Percentiles rank a stretch among this genome's conserved stretches.
These are phyloP conservation scores for Umbelopsis vinacea DNA, from an alignment of 192 early-diverging fungal species.

Conservation along the genomic window DNA sequence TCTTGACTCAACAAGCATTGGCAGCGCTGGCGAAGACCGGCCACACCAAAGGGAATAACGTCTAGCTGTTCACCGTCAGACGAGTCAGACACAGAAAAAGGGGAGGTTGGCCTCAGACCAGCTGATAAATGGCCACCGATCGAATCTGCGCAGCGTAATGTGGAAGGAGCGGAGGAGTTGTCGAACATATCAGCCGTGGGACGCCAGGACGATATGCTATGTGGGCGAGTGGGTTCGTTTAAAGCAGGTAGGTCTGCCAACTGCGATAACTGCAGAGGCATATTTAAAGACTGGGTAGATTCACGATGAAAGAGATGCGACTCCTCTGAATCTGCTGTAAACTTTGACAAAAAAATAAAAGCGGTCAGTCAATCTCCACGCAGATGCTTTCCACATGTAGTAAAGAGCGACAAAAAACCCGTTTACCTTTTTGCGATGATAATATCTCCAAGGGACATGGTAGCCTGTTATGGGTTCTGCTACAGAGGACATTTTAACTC, in stretches of 20 bases:
- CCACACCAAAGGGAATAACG: conserved; percentile 8
- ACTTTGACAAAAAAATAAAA: conserved; percentile 20
- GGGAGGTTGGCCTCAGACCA: background rate
- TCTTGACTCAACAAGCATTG: conserved; percentile 6
- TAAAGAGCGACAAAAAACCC: conserved; percentile 20
- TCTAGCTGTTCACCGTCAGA: conserved; percentile 17
- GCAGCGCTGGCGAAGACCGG: conserved; percentile 3
- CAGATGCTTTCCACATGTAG: conserved; percentile 19
- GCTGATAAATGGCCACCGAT: conserved; percentile 8
- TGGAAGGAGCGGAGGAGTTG: conserved; percentile 17
- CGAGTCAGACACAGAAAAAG: conserved; percentile 18
- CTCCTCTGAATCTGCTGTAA: conserved; percentile 14
- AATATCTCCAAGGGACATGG: conserved; percentile 18
- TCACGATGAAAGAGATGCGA: conserved; percentile 5
- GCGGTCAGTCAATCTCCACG: conserved; percentile 20
- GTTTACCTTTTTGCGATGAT: conserved; percentile 20
- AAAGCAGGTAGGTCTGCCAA: conserved; percentile 7
- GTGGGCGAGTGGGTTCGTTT: background rate
- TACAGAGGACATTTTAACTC: conserved; percentile 1
- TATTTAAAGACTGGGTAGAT: conserved; percentile 14
- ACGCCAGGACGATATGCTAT: conserved; percentile 20
- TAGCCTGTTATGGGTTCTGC: conserved; percentile 14
- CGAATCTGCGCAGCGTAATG: background rate
- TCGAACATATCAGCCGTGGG: background rate
- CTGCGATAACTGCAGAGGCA: conserved; percentile 14